phyloP scores from a whole-genome alignment of 352 stramenopile species.

The Phytophthora citrophthora region DNA sequence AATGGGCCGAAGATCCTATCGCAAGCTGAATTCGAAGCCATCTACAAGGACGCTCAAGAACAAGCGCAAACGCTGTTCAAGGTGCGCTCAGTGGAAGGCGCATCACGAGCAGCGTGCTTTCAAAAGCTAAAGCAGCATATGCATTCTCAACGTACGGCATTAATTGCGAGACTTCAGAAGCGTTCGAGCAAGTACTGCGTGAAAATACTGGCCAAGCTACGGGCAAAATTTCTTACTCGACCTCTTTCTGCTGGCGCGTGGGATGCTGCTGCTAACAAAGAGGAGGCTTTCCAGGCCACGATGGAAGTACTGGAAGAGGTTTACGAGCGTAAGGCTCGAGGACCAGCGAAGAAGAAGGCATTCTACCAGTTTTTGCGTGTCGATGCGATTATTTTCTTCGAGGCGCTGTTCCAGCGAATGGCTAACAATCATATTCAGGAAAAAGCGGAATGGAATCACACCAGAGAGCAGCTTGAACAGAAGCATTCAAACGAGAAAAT shows the following conservation, averaged over 20 bases:
- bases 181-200: slow-evolving; percentile 64
- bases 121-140: slow-evolving; percentile 82
- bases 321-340: slow-evolving; percentile 67
- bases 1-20: slow-evolving; percentile 45
- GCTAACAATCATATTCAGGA: slow-evolving; percentile 28
- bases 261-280: slow-evolving; percentile 35
- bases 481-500: slow-evolving; percentile 43
- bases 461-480: slow-evolving; percentile 43
- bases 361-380: slow-evolving; percentile 74
- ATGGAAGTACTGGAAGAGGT: slow-evolving; percentile 56
- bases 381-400: slow-evolving; percentile 59
- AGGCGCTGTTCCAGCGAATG: slow-evolving; percentile 55
- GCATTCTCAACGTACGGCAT: slow-evolving; percentile 53
- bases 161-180: slow-evolving; percentile 66
- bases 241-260: slow-evolving; percentile 52
- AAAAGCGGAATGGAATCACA: slow-evolving; percentile 34
- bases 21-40: slow-evolving; percentile 74
- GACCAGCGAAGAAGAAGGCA: slow-evolving; percentile 69
- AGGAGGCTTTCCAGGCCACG: slow-evolving; percentile 38
- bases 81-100: slow-evolving; percentile 68
- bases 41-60: slow-evolving; percentile 80
- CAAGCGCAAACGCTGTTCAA: slow-evolving; percentile 74
- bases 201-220: slow-evolving; percentile 47
- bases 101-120: slow-evolving; percentile 64
- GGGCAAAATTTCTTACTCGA: slow-evolving; percentile 42